phyloP scores from a whole-genome alignment of 805 yeast species.

The Nakazawaea pomicola region DNA sequence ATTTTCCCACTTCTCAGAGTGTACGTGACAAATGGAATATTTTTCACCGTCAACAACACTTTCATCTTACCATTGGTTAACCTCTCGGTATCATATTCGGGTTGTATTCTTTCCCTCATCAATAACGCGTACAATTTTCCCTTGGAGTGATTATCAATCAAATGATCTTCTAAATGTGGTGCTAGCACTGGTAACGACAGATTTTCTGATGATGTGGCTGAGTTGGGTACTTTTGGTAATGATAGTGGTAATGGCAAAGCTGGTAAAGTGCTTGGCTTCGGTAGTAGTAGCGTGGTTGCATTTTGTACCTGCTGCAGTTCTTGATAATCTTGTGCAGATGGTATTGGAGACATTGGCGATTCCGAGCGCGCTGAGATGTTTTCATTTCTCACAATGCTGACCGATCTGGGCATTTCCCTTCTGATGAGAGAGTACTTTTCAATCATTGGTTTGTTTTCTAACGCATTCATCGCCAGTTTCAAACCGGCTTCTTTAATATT shows the following conservation, averaged over 20 bases:
- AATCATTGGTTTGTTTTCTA: constrained; percentile 50
- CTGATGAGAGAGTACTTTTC: constrained; percentile 61
- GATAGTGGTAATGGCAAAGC: not conserved
- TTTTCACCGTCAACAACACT: constrained; percentile 25
- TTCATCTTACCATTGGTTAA: constrained; percentile 19
- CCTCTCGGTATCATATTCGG: constrained; percentile 25
- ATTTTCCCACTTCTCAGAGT: constrained; percentile 29
- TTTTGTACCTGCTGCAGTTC: not conserved
- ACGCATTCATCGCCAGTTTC: constrained; percentile 80
- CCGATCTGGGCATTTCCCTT: constrained; percentile 41
- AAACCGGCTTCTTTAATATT: constrained; percentile 74
- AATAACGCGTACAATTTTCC: constrained; percentile 27
- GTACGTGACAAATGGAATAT: constrained; percentile 27
- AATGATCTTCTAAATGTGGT: constrained; percentile 2
- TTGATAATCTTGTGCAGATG: not conserved
- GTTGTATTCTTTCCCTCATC: constrained; percentile 19
- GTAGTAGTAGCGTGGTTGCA: too few species aligned
- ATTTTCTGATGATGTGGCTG: not conserved
- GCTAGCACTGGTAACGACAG: constrained; percentile 1
- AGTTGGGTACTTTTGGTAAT: not conserved
- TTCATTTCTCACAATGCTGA: constrained; percentile 1
- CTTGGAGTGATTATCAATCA: constrained; percentile 23
- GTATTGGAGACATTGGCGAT: not conserved
- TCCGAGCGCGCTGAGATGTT: not conserved
- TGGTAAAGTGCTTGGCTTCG: not conserved